Evolutionary conservation across 208 protist genomes (phyloP).

Genomic region (Histomonas meleagridis): DNA sequence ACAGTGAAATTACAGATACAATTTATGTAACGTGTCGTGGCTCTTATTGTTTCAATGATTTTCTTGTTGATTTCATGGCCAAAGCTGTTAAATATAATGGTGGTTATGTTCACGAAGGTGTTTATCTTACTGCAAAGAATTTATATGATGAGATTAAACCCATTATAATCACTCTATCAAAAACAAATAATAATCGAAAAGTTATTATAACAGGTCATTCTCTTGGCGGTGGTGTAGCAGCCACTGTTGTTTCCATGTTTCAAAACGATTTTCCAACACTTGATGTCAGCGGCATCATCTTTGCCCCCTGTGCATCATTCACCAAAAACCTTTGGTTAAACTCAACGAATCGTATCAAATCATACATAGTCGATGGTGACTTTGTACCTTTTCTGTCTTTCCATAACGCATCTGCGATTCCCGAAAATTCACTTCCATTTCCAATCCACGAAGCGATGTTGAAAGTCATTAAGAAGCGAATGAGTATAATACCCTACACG

Average conservation of each 20-base stretch:
- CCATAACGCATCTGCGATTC: background rate
- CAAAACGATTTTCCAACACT: background rate
- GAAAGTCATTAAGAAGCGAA: background rate
- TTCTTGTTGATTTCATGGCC: background rate
- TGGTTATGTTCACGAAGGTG: background rate
- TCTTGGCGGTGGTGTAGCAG: background rate
- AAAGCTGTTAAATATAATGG: background rate
- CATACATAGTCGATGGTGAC: background rate
- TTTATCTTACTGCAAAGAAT: background rate
- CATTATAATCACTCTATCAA: background rate
- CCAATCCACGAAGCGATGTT: background rate
- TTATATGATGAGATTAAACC: background rate
- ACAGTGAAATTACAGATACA: background rate
- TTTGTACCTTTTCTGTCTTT: background rate
- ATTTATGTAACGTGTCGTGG: background rate
- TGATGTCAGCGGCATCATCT: background rate
- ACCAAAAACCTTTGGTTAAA: background rate
- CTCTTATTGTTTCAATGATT: background rate
- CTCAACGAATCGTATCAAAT: background rate
- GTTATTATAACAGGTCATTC: background rate
- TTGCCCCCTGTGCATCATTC: background rate
- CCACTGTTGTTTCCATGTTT: too few species aligned
- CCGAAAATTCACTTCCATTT: background rate
- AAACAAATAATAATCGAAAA: background rate
- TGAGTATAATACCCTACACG: too few species aligned